phyloP scores from a whole-genome alignment of 768 basidiomycete genomes.

The Coprinopsis strossmayeri region DNA sequence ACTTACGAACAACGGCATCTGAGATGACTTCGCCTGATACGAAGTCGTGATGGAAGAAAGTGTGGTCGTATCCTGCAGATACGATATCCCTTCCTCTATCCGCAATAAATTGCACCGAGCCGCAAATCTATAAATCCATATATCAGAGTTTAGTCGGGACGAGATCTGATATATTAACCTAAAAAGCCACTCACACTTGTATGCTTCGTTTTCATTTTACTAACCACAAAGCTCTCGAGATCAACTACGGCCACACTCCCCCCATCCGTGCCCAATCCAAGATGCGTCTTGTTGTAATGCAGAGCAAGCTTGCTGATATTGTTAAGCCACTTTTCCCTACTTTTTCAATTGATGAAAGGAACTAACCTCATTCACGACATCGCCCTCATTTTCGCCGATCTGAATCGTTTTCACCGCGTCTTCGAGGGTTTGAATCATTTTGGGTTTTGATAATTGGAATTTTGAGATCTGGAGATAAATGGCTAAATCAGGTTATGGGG shows the following conservation, averaged over 20 bases:
- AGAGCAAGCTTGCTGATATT: conserved; percentile 55
- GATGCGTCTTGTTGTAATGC: conserved; percentile 43
- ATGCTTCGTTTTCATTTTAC: conserved; percentile 57
- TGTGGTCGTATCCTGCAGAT: conserved; percentile 72
- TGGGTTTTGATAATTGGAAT: conserved; percentile 38
- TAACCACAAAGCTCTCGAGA: conserved; percentile 38
- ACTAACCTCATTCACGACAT: conserved; percentile 65
- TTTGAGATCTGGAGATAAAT: conserved; percentile 29
- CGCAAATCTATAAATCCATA: conserved; percentile 50
- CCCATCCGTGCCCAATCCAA: conserved; percentile 69
- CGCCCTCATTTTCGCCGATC: conserved; percentile 44
- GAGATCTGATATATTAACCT: background rate
- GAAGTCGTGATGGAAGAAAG: conserved; percentile 64
- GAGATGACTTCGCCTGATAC: conserved; percentile 50
- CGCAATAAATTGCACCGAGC: conserved; percentile 64
- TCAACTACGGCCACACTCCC: conserved; percentile 66
- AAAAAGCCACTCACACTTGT: conserved; percentile 42
- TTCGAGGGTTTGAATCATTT: conserved; percentile 45
- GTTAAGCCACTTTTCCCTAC: conserved; percentile 17
- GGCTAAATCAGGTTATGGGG: no score
- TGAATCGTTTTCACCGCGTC: conserved; percentile 44
- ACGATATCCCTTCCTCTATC: conserved; percentile 65
- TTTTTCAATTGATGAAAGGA: background rate
- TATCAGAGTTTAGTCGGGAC: background rate
- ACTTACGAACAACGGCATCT: conserved; percentile 50